These are phyloP conservation scores for Phallus indusiatus DNA, from an alignment of 768 basidiomycete species.

Conservation along the genomic window DNA sequence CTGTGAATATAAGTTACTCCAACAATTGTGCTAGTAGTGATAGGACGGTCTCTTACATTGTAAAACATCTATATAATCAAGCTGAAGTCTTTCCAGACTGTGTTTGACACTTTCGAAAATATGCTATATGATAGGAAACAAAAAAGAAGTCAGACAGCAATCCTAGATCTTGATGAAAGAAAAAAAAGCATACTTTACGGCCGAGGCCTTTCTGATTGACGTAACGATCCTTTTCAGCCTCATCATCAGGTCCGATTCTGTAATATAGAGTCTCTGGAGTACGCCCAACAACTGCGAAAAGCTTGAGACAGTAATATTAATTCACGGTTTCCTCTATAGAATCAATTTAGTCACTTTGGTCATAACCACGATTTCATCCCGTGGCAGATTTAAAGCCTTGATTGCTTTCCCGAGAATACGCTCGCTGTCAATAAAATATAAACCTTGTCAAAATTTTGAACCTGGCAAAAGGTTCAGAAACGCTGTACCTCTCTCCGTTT, in stretches of 20 bases:
- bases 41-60: constrained; percentile 22
- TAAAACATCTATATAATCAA: constrained; percentile 33
- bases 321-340: not conserved
- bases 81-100: constrained; percentile 27
- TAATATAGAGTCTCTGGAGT: not conserved
- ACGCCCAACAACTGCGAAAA: not conserved
- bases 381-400: constrained; percentile 30
- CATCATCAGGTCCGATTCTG: constrained; percentile 8
- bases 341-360: constrained; percentile 29
- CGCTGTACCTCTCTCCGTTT: not conserved
- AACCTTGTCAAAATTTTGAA: not conserved
- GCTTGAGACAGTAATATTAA: not conserved
- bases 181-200: constrained; percentile 26
- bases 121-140: constrained; percentile 19
- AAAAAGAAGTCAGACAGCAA: constrained; percentile 26
- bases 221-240: constrained; percentile 30
- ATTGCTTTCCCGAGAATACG: constrained; percentile 37
- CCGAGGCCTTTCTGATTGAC: constrained; percentile 39
- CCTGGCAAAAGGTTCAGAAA: not conserved
- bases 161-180: constrained; percentile 34
- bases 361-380: constrained; percentile 35
- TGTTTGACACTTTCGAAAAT: constrained; percentile 29
- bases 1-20: constrained; percentile 13
- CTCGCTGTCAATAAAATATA: constrained; percentile 17
- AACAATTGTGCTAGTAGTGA: too few species aligned